Percentiles rank a stretch among this genome's conserved stretches.
These are phyloP conservation scores for Solanum clarkiae DNA, from an alignment of 257 asterid species.

Conservation along the genomic window DNA sequence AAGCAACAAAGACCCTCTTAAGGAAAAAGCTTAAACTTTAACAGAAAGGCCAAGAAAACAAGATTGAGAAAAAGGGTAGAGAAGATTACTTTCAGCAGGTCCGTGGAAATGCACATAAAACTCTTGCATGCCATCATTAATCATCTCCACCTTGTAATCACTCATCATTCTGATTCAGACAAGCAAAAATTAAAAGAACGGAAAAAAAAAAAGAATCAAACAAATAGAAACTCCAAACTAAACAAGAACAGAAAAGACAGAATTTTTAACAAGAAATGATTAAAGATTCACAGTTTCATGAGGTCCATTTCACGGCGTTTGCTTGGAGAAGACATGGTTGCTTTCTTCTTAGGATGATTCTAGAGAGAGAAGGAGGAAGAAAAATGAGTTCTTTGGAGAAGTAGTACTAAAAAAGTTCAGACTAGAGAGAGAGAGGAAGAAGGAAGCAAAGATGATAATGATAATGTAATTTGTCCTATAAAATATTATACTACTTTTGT, in stretches of 20 bases:
- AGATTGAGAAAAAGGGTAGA: slow-evolving; percentile 8
- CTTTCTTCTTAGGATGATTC: not conserved
- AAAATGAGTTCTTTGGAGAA: not conserved
- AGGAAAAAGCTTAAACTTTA: not conserved
- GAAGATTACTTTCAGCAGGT: slow-evolving; percentile 66
- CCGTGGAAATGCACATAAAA: slow-evolving; percentile 90
- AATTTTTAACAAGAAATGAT: not conserved
- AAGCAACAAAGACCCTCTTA: slow-evolving; percentile 12
- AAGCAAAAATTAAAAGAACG: not conserved
- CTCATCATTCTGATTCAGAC: slow-evolving; percentile 80
- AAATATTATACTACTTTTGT: not conserved
- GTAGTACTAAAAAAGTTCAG: not conserved
- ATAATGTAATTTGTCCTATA: not conserved
- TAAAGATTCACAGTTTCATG: slow-evolving; percentile 67
- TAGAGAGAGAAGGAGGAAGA: not conserved
- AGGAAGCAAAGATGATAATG: not conserved
- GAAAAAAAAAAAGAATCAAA: not conserved
- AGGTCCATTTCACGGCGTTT: slow-evolving; percentile 98
- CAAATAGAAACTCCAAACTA: not conserved
- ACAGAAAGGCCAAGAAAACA: slow-evolving; percentile 1
- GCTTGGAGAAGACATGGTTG: slow-evolving; percentile 92
- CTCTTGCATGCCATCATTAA: slow-evolving; percentile 82
- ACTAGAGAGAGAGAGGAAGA: not conserved
- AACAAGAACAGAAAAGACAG: not conserved
- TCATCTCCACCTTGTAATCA: slow-evolving; percentile 94